Conservation (phyloP, 164 flowering plant genomes). For the Annona squamosa region DNA sequence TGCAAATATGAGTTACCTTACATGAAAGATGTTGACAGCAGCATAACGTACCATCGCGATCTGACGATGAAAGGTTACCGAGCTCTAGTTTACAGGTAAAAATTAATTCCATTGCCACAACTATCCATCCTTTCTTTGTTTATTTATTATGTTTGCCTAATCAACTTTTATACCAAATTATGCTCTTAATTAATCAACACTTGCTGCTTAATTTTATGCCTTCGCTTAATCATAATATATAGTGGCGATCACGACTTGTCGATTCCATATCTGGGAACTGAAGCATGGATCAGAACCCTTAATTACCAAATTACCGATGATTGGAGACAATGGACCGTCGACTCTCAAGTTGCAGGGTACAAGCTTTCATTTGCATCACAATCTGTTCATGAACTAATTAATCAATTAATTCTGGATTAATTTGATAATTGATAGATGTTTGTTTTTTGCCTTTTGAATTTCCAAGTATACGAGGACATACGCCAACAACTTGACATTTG, state of each 20-base stretch:
- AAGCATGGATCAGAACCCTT: constrained; percentile 44
- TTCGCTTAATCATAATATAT: not conserved
- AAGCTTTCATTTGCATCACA: too few species aligned
- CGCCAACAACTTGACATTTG: constrained; percentile 3
- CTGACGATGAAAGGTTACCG: constrained; percentile 6
- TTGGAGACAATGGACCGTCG: constrained; percentile 47
- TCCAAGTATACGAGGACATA: not conserved
- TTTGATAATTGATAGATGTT: too few species aligned
- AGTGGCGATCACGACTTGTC: constrained; percentile 55
- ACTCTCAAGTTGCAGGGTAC: constrained; percentile 49
- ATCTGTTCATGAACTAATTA: too few species aligned
- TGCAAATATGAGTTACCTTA: not conserved
- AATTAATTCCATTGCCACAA: not conserved
- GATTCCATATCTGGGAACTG: constrained; percentile 32
- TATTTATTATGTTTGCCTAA: not conserved
- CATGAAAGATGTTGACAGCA: not conserved
- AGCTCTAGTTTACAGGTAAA: constrained; percentile 11
- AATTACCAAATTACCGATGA: constrained; percentile 39
- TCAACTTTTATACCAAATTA: not conserved
- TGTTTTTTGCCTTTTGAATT: not conserved
- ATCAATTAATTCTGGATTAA: not conserved
- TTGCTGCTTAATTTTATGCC: not conserved
- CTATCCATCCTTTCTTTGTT: not conserved
- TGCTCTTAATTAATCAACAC: not conserved
- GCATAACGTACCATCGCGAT: not conserved